Conservation (phyloP, 495 filamentous ascomycete species). For the Talaromyces liani region DNA sequence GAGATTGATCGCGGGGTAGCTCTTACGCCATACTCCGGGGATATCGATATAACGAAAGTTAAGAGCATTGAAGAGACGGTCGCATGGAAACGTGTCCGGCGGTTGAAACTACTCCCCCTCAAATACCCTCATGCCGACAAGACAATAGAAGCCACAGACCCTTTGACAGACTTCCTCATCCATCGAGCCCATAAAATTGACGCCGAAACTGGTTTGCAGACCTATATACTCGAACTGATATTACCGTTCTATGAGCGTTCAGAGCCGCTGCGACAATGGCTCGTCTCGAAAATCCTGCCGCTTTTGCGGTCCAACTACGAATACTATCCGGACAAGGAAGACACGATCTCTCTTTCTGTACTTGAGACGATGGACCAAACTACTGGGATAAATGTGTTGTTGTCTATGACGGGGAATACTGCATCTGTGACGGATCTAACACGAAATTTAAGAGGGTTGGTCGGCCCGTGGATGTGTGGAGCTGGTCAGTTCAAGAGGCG, state of each 20-base stretch:
- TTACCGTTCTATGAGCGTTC: conserved; percentile 67
- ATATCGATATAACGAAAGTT: conserved; percentile 53
- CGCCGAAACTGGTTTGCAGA: conserved; percentile 66
- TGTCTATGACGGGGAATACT: conserved; percentile 53
- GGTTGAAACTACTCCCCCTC: conserved; percentile 61
- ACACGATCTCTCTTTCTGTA: conserved; percentile 50
- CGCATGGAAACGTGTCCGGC: conserved; percentile 62
- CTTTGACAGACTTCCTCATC: conserved; percentile 63
- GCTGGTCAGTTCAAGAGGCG: conserved; percentile 49
- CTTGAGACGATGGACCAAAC: conserved; percentile 49
- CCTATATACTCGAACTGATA: conserved; percentile 63
- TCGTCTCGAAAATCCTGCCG: conserved; percentile 71
- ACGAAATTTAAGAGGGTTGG: conserved; percentile 65
- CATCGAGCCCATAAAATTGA: conserved; percentile 72
- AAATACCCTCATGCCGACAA: conserved; percentile 35
- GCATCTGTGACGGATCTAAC: conserved; percentile 41
- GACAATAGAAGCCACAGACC: conserved; percentile 42
- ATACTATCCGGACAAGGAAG: conserved; percentile 60
- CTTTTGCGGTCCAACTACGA: conserved; percentile 76
- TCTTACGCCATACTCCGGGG: conserved; percentile 16
- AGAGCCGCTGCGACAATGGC: conserved; percentile 60
- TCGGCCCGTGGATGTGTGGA: conserved; percentile 80
- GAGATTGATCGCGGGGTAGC: conserved; percentile 41
- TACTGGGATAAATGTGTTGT: conserved; percentile 57
- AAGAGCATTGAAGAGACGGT: conserved; percentile 54